These are phyloP conservation scores for Paraphoma sp. DNA, from an alignment of 2,329 filamentous ascomycete species.

Conservation along the genomic window DNA sequence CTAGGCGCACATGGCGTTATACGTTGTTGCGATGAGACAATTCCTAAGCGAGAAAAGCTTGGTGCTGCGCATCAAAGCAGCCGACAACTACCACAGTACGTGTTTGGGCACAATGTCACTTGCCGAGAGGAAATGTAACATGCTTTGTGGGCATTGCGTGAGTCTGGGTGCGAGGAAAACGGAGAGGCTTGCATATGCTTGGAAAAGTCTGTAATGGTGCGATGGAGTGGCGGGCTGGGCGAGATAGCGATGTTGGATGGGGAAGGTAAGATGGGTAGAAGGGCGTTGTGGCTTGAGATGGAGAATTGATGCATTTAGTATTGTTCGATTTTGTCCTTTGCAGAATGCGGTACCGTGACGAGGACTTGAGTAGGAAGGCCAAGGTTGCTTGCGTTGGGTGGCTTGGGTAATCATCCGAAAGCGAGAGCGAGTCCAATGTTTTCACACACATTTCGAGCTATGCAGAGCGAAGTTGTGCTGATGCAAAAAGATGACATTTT, in stretches of 20 bases:
- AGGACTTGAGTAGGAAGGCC: too few species aligned
- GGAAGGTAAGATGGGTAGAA: too few species aligned
- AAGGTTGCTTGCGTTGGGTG: too few species aligned
- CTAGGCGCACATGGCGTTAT: constrained; percentile 15
- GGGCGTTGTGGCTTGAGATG: too few species aligned
- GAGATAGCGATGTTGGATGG: not conserved
- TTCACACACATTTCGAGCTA: too few species aligned
- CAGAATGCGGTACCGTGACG: too few species aligned
- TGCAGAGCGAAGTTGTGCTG: too few species aligned
- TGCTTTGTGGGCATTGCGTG: not conserved
- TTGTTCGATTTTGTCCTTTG: too few species aligned
- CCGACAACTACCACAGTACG: not conserved
- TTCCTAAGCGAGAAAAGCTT: constrained; percentile 7
- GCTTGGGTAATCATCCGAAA: too few species aligned
- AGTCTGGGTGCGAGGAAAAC: not conserved
- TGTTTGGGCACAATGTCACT: not conserved
- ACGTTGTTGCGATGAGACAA: constrained; percentile 12
- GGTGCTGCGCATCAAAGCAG: not conserved
- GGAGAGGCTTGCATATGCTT: not conserved
- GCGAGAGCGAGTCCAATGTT: too few species aligned
- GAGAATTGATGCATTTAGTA: too few species aligned
- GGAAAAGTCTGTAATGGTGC: not conserved
- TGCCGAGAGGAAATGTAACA: not conserved
- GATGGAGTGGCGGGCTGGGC: not conserved
- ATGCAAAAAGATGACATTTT: too few species aligned